Conservation (phyloP, 2,329 filamentous ascomycete genomes). For the Tympanopsis confertula region DNA sequence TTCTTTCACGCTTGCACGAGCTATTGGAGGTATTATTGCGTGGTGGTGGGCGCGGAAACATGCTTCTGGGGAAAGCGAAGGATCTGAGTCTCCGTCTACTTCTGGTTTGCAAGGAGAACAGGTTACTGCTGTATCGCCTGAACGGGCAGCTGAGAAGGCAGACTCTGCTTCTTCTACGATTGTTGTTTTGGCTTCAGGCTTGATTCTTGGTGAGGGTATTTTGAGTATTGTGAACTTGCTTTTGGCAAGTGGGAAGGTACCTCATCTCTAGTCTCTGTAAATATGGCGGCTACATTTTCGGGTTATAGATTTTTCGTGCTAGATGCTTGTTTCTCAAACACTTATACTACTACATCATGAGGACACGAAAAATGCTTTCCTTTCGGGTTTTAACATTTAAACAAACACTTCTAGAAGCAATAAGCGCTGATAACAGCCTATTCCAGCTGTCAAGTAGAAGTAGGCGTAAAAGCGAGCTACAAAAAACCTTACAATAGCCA, state of each 20-base stretch:
- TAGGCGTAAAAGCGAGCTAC: no score
- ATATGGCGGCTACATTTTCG: no score
- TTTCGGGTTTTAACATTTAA: no score
- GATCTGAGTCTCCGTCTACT: not conserved
- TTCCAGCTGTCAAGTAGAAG: no score
- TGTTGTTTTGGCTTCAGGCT: slow-evolving; percentile 77
- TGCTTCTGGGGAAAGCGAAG: not conserved
- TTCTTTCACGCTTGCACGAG: slow-evolving; percentile 82
- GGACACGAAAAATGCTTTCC: no score
- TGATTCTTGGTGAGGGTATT: slow-evolving; percentile 86
- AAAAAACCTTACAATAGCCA: no score
- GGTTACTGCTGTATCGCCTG: slow-evolving; percentile 17
- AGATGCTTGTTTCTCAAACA: no score
- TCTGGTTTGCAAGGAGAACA: not conserved
- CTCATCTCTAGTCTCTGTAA: slow-evolving; percentile 52
- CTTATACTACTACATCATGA: no score
- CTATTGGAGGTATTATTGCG: slow-evolving; percentile 59
- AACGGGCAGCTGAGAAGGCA: slow-evolving; percentile 66
- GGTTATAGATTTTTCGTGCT: no score
- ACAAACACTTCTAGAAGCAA: no score
- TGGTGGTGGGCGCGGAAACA: slow-evolving; percentile 1
- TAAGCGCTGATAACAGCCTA: no score
- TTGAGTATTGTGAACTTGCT: slow-evolving; percentile 82
- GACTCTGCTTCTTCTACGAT: slow-evolving; percentile 58
- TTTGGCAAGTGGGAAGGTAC: slow-evolving; percentile 65